Evolutionary conservation across 169 alveolate species (phyloP).

Genomic region (Plasmodium berghei): DNA sequence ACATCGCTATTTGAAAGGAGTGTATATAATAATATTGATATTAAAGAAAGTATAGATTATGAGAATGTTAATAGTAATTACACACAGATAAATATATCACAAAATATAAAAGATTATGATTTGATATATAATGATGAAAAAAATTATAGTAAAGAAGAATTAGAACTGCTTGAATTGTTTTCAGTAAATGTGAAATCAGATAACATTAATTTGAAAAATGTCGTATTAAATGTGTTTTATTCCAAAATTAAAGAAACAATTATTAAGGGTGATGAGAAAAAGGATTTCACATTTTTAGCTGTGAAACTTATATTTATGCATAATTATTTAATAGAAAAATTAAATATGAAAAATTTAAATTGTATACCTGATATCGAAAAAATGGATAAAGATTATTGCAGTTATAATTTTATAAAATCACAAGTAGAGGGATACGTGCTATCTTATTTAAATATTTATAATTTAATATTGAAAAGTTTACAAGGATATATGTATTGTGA

Average conservation of each 20-base stretch:
- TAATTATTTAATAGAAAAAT: constrained; percentile 69
- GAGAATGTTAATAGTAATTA: background rate
- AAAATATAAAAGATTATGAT: constrained; percentile 51
- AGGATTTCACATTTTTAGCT: constrained; percentile 6
- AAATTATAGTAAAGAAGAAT: constrained; percentile 14
- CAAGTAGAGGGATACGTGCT: constrained; percentile 4
- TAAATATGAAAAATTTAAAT: constrained; percentile 53
- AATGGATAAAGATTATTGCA: background rate
- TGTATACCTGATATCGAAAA: constrained; percentile 29
- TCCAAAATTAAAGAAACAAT: constrained; percentile 6
- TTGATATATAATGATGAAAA: constrained; percentile 43
- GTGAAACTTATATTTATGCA: constrained; percentile 64
- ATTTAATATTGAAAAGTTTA: constrained; percentile 39
- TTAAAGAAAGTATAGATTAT: background rate
- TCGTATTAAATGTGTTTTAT: constrained; percentile 39
- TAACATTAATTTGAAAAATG: constrained; percentile 23
- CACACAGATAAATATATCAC: constrained; percentile 1
- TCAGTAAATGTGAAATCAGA: background rate
- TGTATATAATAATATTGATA: background rate
- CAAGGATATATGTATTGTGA: constrained; percentile 27
- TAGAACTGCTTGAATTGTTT: constrained; percentile 14
- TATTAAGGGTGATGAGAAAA: background rate
- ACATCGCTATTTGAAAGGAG: constrained; percentile 14
- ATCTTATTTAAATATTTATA: constrained; percentile 31
- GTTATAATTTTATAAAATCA: constrained; percentile 9